Conservation (phyloP, 2,329 filamentous ascomycete species). For the Acrodontium crateriforme region DNA sequence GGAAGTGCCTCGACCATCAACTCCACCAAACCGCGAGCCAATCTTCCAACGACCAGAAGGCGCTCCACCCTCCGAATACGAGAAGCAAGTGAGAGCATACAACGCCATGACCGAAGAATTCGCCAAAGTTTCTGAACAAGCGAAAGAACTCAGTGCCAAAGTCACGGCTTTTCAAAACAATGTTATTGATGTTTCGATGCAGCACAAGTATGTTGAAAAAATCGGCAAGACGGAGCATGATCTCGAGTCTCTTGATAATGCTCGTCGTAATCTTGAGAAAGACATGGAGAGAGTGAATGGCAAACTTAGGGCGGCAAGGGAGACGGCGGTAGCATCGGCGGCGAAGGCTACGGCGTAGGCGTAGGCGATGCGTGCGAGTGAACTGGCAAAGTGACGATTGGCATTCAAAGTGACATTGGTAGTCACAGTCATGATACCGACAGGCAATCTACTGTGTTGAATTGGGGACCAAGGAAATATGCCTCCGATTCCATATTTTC, state of each 20-base stretch:
- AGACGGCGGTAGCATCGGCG: neutral
- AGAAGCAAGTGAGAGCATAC: slow-evolving; percentile 1
- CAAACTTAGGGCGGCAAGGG: neutral
- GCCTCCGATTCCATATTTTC: too few relatives aligned
- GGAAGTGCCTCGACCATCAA: neutral
- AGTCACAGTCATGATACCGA: too few relatives aligned
- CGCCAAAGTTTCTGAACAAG: neutral
- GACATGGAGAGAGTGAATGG: too few relatives aligned
- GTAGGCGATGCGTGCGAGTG: too few relatives aligned
- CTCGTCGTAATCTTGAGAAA: slow-evolving; percentile 1
- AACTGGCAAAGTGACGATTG: too few relatives aligned
- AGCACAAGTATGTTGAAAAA: neutral
- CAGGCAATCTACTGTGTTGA: too few relatives aligned
- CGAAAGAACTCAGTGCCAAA: too few relatives aligned
- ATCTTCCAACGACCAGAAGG: slow-evolving; percentile 1
- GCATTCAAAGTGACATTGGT: too few relatives aligned
- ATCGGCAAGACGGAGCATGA: slow-evolving; percentile 3
- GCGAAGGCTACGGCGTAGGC: neutral
- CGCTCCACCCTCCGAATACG: slow-evolving; percentile 1
- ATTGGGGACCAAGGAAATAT: too few relatives aligned
- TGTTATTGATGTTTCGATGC: neutral
- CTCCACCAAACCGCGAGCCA: slow-evolving; percentile 1
- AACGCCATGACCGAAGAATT: neutral
- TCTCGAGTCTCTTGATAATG: slow-evolving; percentile 1
- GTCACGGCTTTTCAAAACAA: neutral